Base-by-base conservation (phyloP, 768 basidiomycete genomes). In the Psilocybe sp. region DNA sequence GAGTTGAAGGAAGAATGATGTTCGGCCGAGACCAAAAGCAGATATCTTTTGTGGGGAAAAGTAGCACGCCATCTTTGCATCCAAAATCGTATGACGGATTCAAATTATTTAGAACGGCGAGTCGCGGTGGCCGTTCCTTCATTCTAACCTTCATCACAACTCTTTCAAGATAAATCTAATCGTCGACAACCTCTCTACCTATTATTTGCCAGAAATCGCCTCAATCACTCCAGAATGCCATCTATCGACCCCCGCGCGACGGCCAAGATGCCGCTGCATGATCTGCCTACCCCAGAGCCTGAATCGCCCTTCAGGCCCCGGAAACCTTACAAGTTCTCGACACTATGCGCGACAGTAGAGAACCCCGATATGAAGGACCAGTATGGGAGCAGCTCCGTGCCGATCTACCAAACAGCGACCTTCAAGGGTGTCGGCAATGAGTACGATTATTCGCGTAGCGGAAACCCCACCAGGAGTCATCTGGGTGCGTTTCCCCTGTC, bases 361-460 rank as follows among this genome's bases (percentile, higher is more conserved):
- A 91, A 92, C 57, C 92, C 92, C 0, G 78, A 79, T 48, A 88
- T 87, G 70, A 95, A 96, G 68, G 96, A 99, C 70, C 96, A 98
- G 71, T 88, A 94, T 65, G 94, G 94, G 15, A 85, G 91, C 51
- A 92, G 89, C 58, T 89, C 88, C 6, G 92, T 98, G 1, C 97
- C 97, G 16, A 98, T 99, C 69, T 99, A 98, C 70, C 97, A 98
- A 72, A 89, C 93, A 1, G 84, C 97, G 7, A 99, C 97, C 0
- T 98, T 99, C 82, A 98, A 98, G 72, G 97, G 96, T 40, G 73
- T 96, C 38, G 79, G 77, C 14, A 90, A 88, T 45, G 80, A 86
- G 60, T 99, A 94, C 64, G 96, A 98, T 69, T 99, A 98, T 70
- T 79, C 89, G 11, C 78, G 97, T 52, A 93, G 91, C 61, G 97